These are phyloP conservation scores for Phytophthora hibernalis DNA, from an alignment of 352 stramenopile genomes.

Conservation along the genomic window DNA sequence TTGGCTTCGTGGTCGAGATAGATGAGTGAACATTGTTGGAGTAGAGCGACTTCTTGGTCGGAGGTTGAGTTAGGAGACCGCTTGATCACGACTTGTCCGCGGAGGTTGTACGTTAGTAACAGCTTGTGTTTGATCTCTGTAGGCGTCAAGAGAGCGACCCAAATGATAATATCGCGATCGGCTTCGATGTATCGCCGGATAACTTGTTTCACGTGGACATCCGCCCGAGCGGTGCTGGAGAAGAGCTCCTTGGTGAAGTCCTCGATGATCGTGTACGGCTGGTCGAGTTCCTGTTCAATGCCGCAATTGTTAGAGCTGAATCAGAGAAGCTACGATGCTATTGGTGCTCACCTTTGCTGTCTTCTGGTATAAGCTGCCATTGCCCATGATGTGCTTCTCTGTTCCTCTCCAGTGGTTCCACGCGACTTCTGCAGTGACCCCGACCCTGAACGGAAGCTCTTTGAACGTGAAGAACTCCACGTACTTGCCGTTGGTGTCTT, in stretches of 20 bases:
- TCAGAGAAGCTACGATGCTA: too few relatives aligned
- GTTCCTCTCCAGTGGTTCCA: constrained; percentile 48
- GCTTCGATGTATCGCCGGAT: constrained; percentile 26
- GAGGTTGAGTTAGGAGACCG: constrained; percentile 5
- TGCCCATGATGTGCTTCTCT: constrained; percentile 31
- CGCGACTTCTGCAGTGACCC: constrained; percentile 30
- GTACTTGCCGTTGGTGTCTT: constrained; percentile 29
- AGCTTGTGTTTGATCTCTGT: constrained; percentile 7
- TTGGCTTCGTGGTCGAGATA: constrained; percentile 21
- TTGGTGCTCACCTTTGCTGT: constrained; percentile 22
- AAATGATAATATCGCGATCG: constrained; percentile 13
- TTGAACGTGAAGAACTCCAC: constrained; percentile 44
- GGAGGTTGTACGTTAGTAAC: constrained; percentile 5
- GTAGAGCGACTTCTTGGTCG: constrained; percentile 3
- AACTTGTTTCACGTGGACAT: constrained; percentile 33
- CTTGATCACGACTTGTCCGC: constrained; percentile 7
- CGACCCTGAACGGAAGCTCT: constrained; percentile 43
- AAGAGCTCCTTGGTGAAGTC: constrained; percentile 31
- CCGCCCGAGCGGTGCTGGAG: constrained; percentile 26
- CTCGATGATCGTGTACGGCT: constrained; percentile 19
- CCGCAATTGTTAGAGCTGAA: neutral
- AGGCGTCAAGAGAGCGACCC: neutral
- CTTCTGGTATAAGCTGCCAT: constrained; percentile 40
- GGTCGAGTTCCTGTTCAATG: constrained; percentile 9
- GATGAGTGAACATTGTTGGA: constrained; percentile 25